Evolutionary conservation across 768 basidiomycete genomes (phyloP).

Genomic region (Auricularia auricula-judae): DNA sequence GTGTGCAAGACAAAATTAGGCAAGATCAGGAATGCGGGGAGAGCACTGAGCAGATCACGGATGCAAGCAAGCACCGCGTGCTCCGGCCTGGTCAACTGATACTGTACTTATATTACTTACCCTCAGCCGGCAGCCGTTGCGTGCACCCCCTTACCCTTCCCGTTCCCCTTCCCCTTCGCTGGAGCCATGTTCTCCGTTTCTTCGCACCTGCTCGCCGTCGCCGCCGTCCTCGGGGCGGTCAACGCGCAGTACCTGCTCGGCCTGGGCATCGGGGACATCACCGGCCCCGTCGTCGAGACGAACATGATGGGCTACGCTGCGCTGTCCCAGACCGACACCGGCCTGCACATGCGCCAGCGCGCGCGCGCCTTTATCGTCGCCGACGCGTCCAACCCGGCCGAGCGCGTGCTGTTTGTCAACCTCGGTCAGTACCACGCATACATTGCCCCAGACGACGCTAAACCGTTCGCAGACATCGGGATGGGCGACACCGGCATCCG

Average conservation of each 20-base stretch:
- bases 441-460: too few relatives aligned
- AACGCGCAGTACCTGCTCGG: slow-evolving; percentile 42
- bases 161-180: neutral
- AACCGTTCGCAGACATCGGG: slow-evolving; percentile 44
- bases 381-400: slow-evolving; percentile 28
- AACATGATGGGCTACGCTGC: slow-evolving; percentile 79
- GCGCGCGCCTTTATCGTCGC: slow-evolving; percentile 65
- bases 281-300: slow-evolving; percentile 70
- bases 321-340: slow-evolving; percentile 54
- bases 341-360: slow-evolving; percentile 69
- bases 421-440: slow-evolving; percentile 33
- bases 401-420: slow-evolving; percentile 65
- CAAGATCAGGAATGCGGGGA: neutral
- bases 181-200: neutral
- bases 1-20: too few relatives aligned
- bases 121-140: neutral
- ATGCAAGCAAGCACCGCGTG: neutral
- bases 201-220: neutral
- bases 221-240: slow-evolving; percentile 13
- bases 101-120: neutral
- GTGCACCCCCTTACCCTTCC: neutral
- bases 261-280: slow-evolving; percentile 62
- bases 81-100: neutral
- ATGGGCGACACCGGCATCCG: slow-evolving; percentile 75
- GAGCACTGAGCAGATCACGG: neutral